Percentiles rank a stretch among this genome's conserved stretches.
Conservation (phyloP, 2,329 filamentous ascomycete species). For the Fusarium sp. region DNA sequence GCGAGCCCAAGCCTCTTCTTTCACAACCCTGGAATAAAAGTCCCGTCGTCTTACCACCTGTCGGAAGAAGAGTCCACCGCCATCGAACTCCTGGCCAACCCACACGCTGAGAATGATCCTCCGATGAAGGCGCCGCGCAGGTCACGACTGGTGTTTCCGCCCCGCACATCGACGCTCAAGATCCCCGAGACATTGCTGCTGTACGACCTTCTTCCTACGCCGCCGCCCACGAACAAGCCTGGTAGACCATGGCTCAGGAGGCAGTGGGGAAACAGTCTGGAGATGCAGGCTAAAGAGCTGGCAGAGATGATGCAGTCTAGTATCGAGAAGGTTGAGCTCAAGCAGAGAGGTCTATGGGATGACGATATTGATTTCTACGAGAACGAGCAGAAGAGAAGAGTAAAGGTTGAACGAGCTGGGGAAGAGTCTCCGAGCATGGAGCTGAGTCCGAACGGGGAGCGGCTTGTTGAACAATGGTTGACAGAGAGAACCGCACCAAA, state of each 20-base stretch:
- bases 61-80: constrained; percentile 46
- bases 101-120: constrained; percentile 9
- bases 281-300: constrained; percentile 60
- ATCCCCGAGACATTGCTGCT: constrained; percentile 63
- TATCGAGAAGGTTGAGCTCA: constrained; percentile 58
- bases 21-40: constrained; percentile 60
- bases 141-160: constrained; percentile 61
- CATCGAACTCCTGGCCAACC: constrained; percentile 42
- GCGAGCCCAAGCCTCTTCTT: constrained; percentile 69
- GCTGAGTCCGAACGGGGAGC: constrained; percentile 45
- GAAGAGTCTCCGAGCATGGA: constrained; percentile 42
- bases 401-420: constrained; percentile 55
- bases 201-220: constrained; percentile 52
- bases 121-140: constrained; percentile 51
- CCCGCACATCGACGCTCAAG: constrained; percentile 58
- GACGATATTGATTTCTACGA: constrained; percentile 50
- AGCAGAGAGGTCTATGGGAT: constrained; percentile 56
- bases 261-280: constrained; percentile 56
- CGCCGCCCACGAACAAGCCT: constrained; percentile 10
- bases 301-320: constrained; percentile 61
- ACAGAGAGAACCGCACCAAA: constrained; percentile 24
- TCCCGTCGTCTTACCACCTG: constrained; percentile 58
- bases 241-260: constrained; percentile 35
- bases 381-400: constrained; percentile 51
- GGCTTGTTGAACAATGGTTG: constrained; percentile 49